These are phyloP conservation scores for Cucurbitaria berberidis DNA, from an alignment of 2,329 filamentous ascomycete genomes.

Conservation along the genomic window DNA sequence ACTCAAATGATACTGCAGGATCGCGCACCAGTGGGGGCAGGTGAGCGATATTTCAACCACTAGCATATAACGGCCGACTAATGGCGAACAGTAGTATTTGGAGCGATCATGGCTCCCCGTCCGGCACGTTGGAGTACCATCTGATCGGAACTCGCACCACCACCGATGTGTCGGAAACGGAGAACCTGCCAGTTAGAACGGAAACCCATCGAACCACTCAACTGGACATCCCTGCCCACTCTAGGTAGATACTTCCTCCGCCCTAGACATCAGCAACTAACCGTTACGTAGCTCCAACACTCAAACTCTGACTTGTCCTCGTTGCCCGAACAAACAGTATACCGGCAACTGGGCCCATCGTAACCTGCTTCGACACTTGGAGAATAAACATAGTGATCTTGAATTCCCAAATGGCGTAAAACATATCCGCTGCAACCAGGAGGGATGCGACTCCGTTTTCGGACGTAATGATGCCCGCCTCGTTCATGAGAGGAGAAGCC, in stretches of 20 bases:
- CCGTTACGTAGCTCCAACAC: neutral
- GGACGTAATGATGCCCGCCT: conserved; percentile 4
- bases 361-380: conserved; percentile 8
- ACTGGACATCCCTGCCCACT: neutral
- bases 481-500: conserved; percentile 6
- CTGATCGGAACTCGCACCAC: neutral
- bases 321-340: conserved; percentile 2
- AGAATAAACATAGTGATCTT: neutral
- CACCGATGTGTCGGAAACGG: neutral
- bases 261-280: neutral
- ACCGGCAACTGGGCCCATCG: conserved; percentile 2
- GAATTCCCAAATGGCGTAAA: neutral
- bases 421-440: conserved; percentile 1
- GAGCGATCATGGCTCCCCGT: neutral
- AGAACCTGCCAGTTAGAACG: neutral
- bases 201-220: neutral
- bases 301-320: neutral
- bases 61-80: neutral
- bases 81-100: neutral
- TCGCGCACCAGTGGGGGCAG: neutral
- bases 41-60: neutral
- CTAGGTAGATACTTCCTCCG: neutral
- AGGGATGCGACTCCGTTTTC: conserved; percentile 2
- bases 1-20: neutral
- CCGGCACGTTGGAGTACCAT: conserved; percentile 4